A percentile compares a stretch with the other conserved stretches of the same genome.
Evolutionary conservation across 345 rosid species (phyloP).

Genomic region (Gossypium arboreum): DNA sequence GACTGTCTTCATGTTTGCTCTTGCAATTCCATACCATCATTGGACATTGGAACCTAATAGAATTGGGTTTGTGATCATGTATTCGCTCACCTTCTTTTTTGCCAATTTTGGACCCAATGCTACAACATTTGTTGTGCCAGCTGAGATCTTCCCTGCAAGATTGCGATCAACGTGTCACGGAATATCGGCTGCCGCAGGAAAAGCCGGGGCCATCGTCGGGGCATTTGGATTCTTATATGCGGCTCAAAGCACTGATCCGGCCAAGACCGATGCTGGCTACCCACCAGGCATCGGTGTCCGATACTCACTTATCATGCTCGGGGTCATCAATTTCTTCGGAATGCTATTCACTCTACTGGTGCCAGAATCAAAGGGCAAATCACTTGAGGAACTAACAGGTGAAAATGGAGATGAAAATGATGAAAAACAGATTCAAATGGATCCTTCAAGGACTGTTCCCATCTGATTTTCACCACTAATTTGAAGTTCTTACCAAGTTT

Average conservation of each 20-base stretch:
- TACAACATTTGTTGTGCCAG: neutral
- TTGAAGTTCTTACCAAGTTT: neutral
- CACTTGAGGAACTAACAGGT: conserved; percentile 56
- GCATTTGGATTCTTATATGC: no score
- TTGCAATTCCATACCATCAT: neutral
- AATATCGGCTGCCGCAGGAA: no score
- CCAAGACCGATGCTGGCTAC: no score
- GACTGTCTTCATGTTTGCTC: neutral
- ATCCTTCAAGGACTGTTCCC: neutral
- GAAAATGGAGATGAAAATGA: conserved; percentile 23
- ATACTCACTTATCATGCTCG: conserved; percentile 51
- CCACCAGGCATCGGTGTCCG: no score
- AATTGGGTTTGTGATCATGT: neutral
- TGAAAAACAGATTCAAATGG: neutral
- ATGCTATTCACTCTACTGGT: conserved; percentile 49
- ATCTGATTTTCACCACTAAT: neutral
- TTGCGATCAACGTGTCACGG: neutral
- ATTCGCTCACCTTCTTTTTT: neutral
- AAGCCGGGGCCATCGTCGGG: no score
- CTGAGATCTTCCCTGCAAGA: neutral
- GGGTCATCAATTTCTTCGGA: conserved; percentile 38
- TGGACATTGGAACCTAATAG: neutral
- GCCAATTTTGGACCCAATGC: neutral
- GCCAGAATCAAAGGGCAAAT: conserved; percentile 55
- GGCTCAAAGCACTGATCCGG: no score